Evolutionary conservation across 257 asterid species (phyloP).

Genomic region (Nemophila menziesii): DNA sequence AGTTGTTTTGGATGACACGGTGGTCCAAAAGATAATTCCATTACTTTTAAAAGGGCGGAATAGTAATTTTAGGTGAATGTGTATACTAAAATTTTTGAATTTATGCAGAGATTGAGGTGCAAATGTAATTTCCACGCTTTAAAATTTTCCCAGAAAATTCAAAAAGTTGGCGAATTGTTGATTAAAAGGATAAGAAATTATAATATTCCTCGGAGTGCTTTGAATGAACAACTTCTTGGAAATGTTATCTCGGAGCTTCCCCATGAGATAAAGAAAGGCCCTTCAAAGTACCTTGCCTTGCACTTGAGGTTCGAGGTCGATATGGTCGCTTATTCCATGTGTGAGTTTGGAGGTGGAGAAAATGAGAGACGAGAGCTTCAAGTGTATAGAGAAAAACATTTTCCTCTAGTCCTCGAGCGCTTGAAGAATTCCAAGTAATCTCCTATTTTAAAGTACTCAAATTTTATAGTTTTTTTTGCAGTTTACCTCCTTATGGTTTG

Average conservation of each 20-base stretch:
- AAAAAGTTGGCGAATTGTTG: slow-evolving; percentile 45
- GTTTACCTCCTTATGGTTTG: no score
- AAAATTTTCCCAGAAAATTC: slow-evolving; percentile 65
- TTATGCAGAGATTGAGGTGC: slow-evolving; percentile 73
- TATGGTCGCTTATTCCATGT: slow-evolving; percentile 95
- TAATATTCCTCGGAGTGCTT: slow-evolving; percentile 24
- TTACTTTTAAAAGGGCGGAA: no score
- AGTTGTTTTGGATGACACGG: no score
- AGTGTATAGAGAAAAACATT: slow-evolving; percentile 73
- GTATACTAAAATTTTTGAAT: neutral
- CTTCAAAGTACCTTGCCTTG: slow-evolving; percentile 67
- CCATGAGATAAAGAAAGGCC: slow-evolving; percentile 6
- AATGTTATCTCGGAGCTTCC: slow-evolving; percentile 31
- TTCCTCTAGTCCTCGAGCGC: slow-evolving; percentile 70
- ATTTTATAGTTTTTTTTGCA: slow-evolving; percentile 1
- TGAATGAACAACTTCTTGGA: slow-evolving; percentile 73
- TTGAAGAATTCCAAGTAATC: slow-evolving; percentile 44
- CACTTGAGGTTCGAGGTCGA: slow-evolving; percentile 92
- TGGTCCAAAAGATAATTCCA: no score
- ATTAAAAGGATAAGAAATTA: slow-evolving; percentile 51
- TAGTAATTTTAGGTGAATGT: neutral
- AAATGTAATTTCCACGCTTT: slow-evolving; percentile 93
- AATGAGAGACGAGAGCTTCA: slow-evolving; percentile 53
- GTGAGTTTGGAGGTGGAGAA: slow-evolving; percentile 87
- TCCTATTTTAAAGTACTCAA: neutral